A percentile compares a stretch with the other conserved stretches of the same genome.
Conservation (phyloP, 179 eudicot genomes). For the Beta corolliflora region DNA sequence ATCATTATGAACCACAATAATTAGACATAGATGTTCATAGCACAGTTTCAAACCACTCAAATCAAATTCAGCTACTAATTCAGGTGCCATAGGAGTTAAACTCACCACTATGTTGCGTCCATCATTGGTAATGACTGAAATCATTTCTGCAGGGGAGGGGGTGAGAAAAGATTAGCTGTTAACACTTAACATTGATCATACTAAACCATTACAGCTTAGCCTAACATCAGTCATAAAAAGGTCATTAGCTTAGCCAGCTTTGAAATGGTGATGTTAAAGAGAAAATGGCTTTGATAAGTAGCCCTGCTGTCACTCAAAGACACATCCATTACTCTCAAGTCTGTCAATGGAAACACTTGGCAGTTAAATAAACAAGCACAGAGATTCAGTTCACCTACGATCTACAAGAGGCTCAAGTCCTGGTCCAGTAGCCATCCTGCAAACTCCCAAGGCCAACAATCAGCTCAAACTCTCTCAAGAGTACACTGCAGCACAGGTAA, state of each 20-base stretch:
- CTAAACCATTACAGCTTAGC: neutral
- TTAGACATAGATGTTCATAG: too few species aligned
- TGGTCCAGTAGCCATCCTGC: conserved; percentile 62
- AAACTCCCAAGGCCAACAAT: conserved; percentile 21
- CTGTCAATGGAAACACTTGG: neutral
- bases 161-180: neutral
- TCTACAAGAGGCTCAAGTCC: conserved; percentile 90
- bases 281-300: neutral
- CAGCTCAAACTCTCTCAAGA: conserved; percentile 8
- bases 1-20: conserved; percentile 5
- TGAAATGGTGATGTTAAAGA: neutral
- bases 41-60: neutral
- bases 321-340: neutral
- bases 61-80: neutral
- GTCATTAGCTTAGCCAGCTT: neutral
- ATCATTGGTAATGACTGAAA: conserved; percentile 89
- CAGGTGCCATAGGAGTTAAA: neutral
- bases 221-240: conserved; percentile 6
- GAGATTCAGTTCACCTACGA: conserved; percentile 50
- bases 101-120: conserved; percentile 96
- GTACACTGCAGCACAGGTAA: conserved; percentile 16
- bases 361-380: conserved; percentile 2
- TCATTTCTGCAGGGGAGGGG: conserved; percentile 50
- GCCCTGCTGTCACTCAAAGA: neutral
- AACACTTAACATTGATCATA: conserved; percentile 1